phyloP scores from a whole-genome alignment of 2,329 filamentous ascomycete genomes.

The Reticulascus tulasneorum region DNA sequence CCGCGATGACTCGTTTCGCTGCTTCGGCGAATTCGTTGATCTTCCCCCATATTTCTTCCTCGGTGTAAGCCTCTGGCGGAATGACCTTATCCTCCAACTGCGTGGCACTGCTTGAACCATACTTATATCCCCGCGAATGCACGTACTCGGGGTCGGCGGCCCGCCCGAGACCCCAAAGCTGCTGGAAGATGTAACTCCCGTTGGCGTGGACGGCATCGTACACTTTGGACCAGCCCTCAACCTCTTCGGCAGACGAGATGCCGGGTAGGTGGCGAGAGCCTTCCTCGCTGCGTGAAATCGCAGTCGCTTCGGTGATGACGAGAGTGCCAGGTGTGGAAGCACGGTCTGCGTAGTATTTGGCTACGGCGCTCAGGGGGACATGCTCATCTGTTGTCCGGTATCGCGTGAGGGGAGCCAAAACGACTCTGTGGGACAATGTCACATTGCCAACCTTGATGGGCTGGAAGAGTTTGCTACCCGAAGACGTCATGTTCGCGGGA shows the following conservation, averaged over 20 bases:
- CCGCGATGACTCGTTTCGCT: constrained; percentile 43
- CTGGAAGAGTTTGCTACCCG: constrained; percentile 35
- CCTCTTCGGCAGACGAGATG: constrained; percentile 34
- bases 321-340: constrained; percentile 39
- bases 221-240: constrained; percentile 23
- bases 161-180: constrained; percentile 15
- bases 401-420: constrained; percentile 56
- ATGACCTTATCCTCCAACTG: constrained; percentile 19
- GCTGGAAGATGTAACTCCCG: constrained; percentile 22
- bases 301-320: constrained; percentile 26
- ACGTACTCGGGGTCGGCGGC: constrained; percentile 12
- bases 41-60: constrained; percentile 55
- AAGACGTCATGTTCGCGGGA: too few relatives aligned
- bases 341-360: constrained; percentile 25
- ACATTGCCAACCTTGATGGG: constrained; percentile 37
- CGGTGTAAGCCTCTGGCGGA: constrained; percentile 19
- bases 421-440: constrained; percentile 39
- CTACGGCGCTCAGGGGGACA: constrained; percentile 20
- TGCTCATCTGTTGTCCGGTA: constrained; percentile 41
- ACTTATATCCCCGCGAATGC: constrained; percentile 20
- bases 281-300: constrained; percentile 19
- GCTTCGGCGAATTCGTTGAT: constrained; percentile 51
- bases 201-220: constrained; percentile 23
- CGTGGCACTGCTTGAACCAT: constrained; percentile 18
- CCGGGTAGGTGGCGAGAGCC: constrained; percentile 28